Conservation (phyloP, 805 yeast genomes). For the Candida yuanshanica region DNA sequence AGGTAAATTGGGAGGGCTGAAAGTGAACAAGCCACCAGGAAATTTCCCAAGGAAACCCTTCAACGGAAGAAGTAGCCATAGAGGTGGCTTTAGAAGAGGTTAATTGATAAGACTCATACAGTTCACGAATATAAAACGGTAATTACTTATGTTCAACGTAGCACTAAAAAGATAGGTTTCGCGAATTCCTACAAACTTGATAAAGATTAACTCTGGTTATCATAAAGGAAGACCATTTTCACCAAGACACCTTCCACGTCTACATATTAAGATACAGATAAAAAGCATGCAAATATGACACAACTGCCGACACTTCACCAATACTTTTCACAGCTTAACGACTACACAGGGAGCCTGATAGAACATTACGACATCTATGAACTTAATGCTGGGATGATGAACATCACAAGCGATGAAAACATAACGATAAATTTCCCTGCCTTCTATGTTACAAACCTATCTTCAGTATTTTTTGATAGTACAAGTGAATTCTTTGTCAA, state of each 20-base stretch:
- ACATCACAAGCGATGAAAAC: not conserved
- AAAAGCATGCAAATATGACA: not conserved
- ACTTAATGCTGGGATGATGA: conserved; percentile 16
- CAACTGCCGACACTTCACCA: not conserved
- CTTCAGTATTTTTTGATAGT: conserved; percentile 12
- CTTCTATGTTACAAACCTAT: conserved; percentile 44
- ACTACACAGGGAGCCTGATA: conserved; percentile 10
- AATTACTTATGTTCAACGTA: not conserved
- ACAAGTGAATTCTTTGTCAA: conserved; percentile 7
- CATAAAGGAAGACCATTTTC: no score
- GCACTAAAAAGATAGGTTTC: not conserved
- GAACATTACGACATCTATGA: conserved; percentile 16
- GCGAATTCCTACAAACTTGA: not conserved
- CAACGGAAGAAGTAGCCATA: not conserved
- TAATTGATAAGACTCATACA: not conserved
- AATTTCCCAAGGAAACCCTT: not conserved
- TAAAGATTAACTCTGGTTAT: not conserved
- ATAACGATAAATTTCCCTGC: conserved; percentile 29
- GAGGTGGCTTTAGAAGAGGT: not conserved
- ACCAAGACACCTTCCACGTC: no score
- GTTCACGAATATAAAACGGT: not conserved
- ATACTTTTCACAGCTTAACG: not conserved
- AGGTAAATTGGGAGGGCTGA: conserved; percentile 27
- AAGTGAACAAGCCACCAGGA: conserved; percentile 11
- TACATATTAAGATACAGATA: no score